Percentiles rank a stretch among this genome's conserved stretches.
Evolutionary conservation across 805 yeast genomes (phyloP).

Genomic region (Lipomyces japonicus): DNA sequence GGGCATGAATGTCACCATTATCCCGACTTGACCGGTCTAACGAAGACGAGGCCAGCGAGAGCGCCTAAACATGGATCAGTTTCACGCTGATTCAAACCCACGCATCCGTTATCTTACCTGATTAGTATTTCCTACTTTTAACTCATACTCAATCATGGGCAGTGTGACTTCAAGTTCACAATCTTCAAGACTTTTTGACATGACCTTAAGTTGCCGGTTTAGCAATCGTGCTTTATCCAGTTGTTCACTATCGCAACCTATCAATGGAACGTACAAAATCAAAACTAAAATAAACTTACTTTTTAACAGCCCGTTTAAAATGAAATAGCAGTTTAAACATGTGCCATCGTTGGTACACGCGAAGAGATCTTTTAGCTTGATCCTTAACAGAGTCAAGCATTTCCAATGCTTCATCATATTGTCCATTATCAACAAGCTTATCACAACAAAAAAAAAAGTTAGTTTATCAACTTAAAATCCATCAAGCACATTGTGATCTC

Average conservation of each 20-base stretch:
- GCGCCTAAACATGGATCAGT: neutral
- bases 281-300: constrained; percentile 1
- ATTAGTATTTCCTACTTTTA: constrained; percentile 2
- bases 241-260: neutral
- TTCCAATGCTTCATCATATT: constrained; percentile 3
- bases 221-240: constrained; percentile 1
- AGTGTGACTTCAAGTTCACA: constrained; percentile 6
- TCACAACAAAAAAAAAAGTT: neutral
- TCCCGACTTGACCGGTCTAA: neutral
- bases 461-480: neutral
- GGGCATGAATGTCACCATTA: neutral
- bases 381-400: neutral
- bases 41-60: neutral
- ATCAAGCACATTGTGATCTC: neutral
- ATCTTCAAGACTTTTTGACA: constrained; percentile 3
- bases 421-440: constrained; percentile 4
- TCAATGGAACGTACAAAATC: neutral
- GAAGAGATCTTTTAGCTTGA: constrained; percentile 2
- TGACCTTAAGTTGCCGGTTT: neutral
- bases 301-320: constrained; percentile 10
- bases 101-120: neutral
- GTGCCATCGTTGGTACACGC: constrained; percentile 10
- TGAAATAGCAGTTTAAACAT: constrained; percentile 5
- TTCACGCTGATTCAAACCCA: too few relatives aligned
- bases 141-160: constrained; percentile 8